These are phyloP conservation scores for Melastoma malabathricum DNA, from an alignment of 345 rosid species.

Conservation along the genomic window DNA sequence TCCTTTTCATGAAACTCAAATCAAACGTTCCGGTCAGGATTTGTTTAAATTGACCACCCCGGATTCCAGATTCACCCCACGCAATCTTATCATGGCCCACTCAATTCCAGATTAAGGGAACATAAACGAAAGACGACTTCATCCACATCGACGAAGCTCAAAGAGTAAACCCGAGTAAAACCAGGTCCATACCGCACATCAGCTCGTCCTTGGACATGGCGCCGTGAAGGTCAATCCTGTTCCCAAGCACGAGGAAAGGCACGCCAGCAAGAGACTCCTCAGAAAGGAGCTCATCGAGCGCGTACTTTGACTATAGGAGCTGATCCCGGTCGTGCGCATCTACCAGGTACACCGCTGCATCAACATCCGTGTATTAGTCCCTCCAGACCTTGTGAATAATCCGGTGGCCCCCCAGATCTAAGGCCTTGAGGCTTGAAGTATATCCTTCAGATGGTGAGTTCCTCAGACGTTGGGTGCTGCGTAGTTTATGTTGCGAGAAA, in stretches of 20 bases:
- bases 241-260: conserved; percentile 46
- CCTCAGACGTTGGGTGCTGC: conserved; percentile 72
- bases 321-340: conserved; percentile 54
- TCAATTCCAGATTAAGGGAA: too few relatives aligned
- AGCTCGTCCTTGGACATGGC: conserved; percentile 49
- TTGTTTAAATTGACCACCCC: too few relatives aligned
- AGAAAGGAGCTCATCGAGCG: conserved; percentile 43
- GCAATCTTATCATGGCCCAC: too few relatives aligned
- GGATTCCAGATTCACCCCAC: too few relatives aligned
- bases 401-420: conserved; percentile 74
- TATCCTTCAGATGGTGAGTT: conserved; percentile 62
- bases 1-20: too few relatives aligned
- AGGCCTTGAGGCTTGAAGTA: conserved; percentile 78
- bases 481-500: conserved; percentile 73
- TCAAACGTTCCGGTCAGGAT: too few relatives aligned
- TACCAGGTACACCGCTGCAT: conserved; percentile 49
- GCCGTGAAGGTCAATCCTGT: conserved; percentile 46
- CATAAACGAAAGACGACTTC: too few relatives aligned
- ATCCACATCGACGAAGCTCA: too few relatives aligned
- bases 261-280: conserved; percentile 37
- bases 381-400: conserved; percentile 81
- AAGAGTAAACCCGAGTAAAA: too few relatives aligned
- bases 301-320: conserved; percentile 44
- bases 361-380: conserved; percentile 65
- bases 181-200: conserved; percentile 33